Conservation (phyloP, 139 green algal genomes). For the Asterochloris erici region DNA sequence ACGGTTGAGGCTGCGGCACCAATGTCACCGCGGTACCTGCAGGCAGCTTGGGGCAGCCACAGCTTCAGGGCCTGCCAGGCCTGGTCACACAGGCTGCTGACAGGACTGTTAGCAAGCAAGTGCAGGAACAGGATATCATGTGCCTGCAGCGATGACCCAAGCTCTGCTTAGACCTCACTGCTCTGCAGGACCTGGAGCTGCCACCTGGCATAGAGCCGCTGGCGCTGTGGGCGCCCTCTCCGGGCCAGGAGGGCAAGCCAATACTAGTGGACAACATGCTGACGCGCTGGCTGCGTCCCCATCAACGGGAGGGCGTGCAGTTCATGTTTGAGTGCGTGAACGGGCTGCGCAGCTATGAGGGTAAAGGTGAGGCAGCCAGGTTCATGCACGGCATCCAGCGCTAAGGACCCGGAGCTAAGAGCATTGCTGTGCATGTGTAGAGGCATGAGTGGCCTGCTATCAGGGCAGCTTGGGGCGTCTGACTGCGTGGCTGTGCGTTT, state of each 20-base stretch:
- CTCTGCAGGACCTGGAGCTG: not conserved
- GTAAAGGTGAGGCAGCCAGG: constrained; percentile 24
- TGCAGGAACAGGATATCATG: not conserved
- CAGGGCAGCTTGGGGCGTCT: too few species aligned
- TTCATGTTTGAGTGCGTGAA: constrained; percentile 99
- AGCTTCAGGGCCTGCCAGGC: not conserved
- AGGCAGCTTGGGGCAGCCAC: not conserved
- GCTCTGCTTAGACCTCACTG: not conserved
- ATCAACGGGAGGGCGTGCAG: constrained; percentile 94
- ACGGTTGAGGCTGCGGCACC: not conserved
- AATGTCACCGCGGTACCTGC: not conserved
- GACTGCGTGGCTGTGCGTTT: too few species aligned
- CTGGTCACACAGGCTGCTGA: not conserved
- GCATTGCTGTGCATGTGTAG: too few species aligned
- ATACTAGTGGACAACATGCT: constrained; percentile 86
- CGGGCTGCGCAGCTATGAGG: constrained; percentile 62
- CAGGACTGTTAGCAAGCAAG: not conserved
- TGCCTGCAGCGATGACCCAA: too few species aligned
- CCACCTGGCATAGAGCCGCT: constrained; percentile 54
- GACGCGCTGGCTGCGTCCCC: constrained; percentile 79
- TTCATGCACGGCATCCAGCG: too few species aligned
- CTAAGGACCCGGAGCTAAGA: too few species aligned
- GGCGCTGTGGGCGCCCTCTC: constrained; percentile 68
- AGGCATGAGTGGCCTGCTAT: too few species aligned
- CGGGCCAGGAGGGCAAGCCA: constrained; percentile 12